Percentiles rank a stretch among this genome's conserved stretches.
phyloP scores from a whole-genome alignment of 805 yeast species.

The Cyberlindnera galapagoensis region DNA sequence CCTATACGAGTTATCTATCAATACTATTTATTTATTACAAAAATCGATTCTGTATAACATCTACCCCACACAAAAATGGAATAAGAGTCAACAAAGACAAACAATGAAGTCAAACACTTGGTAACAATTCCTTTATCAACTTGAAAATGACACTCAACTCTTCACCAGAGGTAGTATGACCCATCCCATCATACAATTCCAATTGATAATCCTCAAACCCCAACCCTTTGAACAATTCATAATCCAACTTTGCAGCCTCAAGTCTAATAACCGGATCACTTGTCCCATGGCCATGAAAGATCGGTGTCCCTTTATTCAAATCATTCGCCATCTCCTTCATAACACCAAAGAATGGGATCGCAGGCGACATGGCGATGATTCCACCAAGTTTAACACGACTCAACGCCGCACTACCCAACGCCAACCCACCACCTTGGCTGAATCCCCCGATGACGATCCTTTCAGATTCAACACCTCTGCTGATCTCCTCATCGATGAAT shows the following conservation, averaged over 20 bases:
- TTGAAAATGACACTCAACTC: conserved; percentile 53
- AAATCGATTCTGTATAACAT: too few relatives aligned
- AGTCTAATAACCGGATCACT: conserved; percentile 57
- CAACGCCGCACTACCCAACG: conserved; percentile 53
- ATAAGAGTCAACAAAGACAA: too few relatives aligned
- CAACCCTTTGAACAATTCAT: conserved; percentile 38
- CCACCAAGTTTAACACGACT: conserved; percentile 69
- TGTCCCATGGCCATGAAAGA: conserved; percentile 87
- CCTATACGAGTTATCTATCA: too few relatives aligned
- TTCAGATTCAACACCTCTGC: conserved; percentile 47
- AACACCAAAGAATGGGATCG: conserved; percentile 31
- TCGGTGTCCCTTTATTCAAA: conserved; percentile 57
- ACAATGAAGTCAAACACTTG: too few relatives aligned
- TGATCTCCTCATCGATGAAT: conserved; percentile 44
- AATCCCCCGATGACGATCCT: conserved; percentile 91
- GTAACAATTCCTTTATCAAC: conserved; percentile 41
- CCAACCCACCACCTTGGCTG: conserved; percentile 86
- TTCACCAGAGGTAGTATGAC: conserved; percentile 60
- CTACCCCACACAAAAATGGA: too few relatives aligned
- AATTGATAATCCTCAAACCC: conserved; percentile 45
- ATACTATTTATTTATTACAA: too few relatives aligned
- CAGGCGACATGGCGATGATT: conserved; percentile 71
- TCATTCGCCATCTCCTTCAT: conserved; percentile 22
- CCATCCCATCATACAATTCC: conserved; percentile 54
- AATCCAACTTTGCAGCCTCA: conserved; percentile 28